These are phyloP conservation scores for Ehretia macrophylla DNA, from an alignment of 257 asterid species.

Conservation along the genomic window DNA sequence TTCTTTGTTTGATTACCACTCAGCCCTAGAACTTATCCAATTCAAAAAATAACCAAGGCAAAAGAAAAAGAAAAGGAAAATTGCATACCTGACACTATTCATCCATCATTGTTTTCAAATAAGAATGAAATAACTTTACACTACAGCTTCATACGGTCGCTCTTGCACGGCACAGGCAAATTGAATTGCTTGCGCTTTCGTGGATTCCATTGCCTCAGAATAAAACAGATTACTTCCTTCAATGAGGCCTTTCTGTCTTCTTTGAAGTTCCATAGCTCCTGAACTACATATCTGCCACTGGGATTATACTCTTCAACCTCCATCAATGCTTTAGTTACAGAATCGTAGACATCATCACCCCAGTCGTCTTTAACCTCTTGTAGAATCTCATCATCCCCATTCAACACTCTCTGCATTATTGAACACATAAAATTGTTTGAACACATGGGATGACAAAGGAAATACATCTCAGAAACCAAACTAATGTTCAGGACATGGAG, in stretches of 20 bases:
- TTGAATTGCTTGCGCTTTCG: conserved; percentile 27
- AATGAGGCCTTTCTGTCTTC: conserved; percentile 39
- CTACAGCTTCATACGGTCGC: too few relatives aligned
- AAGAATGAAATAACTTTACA: too few relatives aligned
- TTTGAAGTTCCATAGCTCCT: conserved; percentile 42
- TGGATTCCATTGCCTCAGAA: conserved; percentile 30
- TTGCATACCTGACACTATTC: conserved; percentile 7
- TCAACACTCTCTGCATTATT: conserved; percentile 21
- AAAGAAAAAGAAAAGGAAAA: too few relatives aligned
- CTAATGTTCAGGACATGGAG: too few relatives aligned
- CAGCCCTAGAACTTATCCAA: too few relatives aligned
- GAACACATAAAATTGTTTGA: background rate
- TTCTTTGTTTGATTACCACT: too few relatives aligned
- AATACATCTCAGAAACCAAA: too few relatives aligned
- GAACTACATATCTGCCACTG: conserved; percentile 41
- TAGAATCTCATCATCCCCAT: conserved; percentile 27
- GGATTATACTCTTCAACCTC: conserved; percentile 38
- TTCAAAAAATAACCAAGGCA: too few relatives aligned
- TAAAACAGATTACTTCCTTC: conserved; percentile 35
- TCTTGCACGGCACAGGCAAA: too few relatives aligned
- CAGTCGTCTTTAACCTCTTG: conserved; percentile 22
- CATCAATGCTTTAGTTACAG: conserved; percentile 27
- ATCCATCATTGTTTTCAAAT: too few relatives aligned
- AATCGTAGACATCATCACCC: conserved; percentile 30
- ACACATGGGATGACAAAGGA: too few relatives aligned